A percentile compares a stretch with the other conserved stretches of the same genome.
These are phyloP conservation scores for Leccinum longicurvipes DNA, from an alignment of 768 basidiomycete genomes.

Conservation along the genomic window DNA sequence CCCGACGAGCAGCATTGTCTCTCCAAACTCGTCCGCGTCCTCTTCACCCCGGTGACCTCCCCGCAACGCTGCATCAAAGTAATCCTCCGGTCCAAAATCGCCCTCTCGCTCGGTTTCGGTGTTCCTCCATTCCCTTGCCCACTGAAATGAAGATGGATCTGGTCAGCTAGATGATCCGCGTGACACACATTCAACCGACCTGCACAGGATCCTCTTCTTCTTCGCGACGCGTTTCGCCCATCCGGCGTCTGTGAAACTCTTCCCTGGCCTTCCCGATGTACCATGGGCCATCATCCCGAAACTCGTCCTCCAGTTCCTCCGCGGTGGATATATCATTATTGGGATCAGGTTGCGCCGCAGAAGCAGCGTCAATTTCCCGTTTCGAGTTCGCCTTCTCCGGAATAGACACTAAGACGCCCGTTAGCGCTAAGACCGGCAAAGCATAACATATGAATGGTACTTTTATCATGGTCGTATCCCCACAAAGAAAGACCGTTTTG, in stretches of 20 bases:
- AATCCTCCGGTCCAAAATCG: constrained; percentile 80
- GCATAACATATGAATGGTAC: constrained; percentile 6
- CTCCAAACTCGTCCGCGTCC: constrained; percentile 67
- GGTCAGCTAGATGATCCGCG: constrained; percentile 1
- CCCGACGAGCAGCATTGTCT: constrained; percentile 75
- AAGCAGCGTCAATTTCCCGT: constrained; percentile 24
- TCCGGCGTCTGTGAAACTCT: constrained; percentile 61
- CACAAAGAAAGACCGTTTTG: constrained; percentile 66
- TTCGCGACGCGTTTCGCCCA: constrained; percentile 36
- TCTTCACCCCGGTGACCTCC: constrained; percentile 59
- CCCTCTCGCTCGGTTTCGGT: constrained; percentile 70
- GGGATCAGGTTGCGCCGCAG: constrained; percentile 4
- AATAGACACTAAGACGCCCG: constrained; percentile 19
- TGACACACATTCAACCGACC: constrained; percentile 36
- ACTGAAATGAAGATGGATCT: constrained; percentile 40
- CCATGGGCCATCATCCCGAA: constrained; percentile 62
- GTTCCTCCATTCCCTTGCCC: constrained; percentile 72
- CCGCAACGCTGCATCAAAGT: constrained; percentile 66
- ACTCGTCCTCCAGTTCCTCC: constrained; percentile 28
- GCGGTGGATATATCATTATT: constrained; percentile 5
- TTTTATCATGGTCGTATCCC: constrained; percentile 51
- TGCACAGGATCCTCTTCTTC: constrained; percentile 74
- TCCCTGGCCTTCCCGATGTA: constrained; percentile 81
- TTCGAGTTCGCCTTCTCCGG: constrained; percentile 19
- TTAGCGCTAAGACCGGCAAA: constrained; percentile 6